These are phyloP conservation scores for Cardamine resedifolia DNA, from an alignment of 345 rosid species.

Conservation along the genomic window DNA sequence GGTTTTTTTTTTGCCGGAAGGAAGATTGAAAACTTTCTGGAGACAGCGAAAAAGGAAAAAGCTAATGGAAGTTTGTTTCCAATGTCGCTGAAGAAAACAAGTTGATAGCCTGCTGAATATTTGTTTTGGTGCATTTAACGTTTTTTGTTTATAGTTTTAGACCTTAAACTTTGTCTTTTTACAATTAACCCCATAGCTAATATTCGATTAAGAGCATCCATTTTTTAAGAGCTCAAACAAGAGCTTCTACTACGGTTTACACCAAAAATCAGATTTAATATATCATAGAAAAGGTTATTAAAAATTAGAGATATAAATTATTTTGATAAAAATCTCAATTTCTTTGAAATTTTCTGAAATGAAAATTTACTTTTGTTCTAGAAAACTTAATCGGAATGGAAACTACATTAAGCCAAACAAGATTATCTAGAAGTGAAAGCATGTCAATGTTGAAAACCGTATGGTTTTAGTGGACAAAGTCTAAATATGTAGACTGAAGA, in stretches of 20 bases:
- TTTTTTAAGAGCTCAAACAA: not conserved
- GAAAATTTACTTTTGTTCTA: not conserved
- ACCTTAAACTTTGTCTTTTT: not conserved
- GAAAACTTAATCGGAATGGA: not conserved
- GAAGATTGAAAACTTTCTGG: slow-evolving; percentile 17
- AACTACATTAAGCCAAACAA: not conserved
- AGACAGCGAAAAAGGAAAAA: slow-evolving; percentile 12
- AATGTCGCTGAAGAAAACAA: slow-evolving; percentile 28
- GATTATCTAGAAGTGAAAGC: too few relatives aligned
- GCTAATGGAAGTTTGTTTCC: slow-evolving; percentile 10
- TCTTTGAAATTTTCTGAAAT: not conserved
- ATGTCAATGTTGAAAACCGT: not conserved
- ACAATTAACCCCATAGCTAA: not conserved
- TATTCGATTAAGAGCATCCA: not conserved
- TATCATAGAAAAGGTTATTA: not conserved
- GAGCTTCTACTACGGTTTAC: not conserved
- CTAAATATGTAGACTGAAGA: not conserved
- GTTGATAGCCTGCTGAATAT: slow-evolving; percentile 25
- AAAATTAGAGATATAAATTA: too few relatives aligned
- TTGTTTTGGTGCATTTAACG: not conserved
- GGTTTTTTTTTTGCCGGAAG: not conserved
- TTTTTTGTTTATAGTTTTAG: slow-evolving; percentile 1
- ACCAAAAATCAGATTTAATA: not conserved
- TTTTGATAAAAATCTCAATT: not conserved
- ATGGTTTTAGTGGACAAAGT: not conserved